These are phyloP conservation scores for Candida sp. DNA, from an alignment of 1,139 yeast genomes.

Conservation along the genomic window DNA sequence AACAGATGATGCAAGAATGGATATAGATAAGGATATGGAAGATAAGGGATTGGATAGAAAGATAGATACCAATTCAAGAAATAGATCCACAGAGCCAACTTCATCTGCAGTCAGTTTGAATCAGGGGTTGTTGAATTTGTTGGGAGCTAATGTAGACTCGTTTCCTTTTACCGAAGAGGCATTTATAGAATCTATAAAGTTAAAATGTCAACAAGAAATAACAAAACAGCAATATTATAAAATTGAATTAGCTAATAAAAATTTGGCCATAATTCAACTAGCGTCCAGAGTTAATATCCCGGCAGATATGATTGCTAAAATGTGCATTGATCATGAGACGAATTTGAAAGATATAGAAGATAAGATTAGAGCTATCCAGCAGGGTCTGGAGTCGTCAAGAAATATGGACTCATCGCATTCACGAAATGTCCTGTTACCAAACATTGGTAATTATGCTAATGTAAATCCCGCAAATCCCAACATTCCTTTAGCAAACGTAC, in stretches of 20 bases:
- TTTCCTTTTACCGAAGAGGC: slow-evolving; percentile 68
- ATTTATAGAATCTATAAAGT: slow-evolving; percentile 56
- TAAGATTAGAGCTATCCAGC: background rate
- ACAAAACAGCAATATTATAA: slow-evolving; percentile 80
- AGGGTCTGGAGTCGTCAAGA: too few species aligned
- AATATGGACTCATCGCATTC: background rate
- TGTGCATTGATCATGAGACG: slow-evolving; percentile 41
- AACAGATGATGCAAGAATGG: slow-evolving; percentile 1
- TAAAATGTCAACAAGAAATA: slow-evolving; percentile 74
- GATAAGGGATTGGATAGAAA: background rate
- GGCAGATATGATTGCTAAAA: slow-evolving; percentile 57
- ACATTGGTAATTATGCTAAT: background rate
- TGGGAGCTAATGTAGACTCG: slow-evolving; percentile 50
- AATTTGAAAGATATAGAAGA: background rate
- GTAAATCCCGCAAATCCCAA: background rate
- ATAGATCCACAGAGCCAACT: background rate
- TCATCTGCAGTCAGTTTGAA: slow-evolving; percentile 1
- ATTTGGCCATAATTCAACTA: slow-evolving; percentile 57
- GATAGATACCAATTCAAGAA: background rate
- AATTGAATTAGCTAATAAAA: slow-evolving; percentile 59
- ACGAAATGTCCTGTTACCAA: background rate
- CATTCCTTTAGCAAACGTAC: background rate
- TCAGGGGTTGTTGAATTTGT: slow-evolving; percentile 27
- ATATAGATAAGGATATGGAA: background rate
- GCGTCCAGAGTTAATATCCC: slow-evolving; percentile 71